Evolutionary conservation across 2,329 filamentous ascomycete species (phyloP).

Genomic region (Penicillium thymicola): DNA sequence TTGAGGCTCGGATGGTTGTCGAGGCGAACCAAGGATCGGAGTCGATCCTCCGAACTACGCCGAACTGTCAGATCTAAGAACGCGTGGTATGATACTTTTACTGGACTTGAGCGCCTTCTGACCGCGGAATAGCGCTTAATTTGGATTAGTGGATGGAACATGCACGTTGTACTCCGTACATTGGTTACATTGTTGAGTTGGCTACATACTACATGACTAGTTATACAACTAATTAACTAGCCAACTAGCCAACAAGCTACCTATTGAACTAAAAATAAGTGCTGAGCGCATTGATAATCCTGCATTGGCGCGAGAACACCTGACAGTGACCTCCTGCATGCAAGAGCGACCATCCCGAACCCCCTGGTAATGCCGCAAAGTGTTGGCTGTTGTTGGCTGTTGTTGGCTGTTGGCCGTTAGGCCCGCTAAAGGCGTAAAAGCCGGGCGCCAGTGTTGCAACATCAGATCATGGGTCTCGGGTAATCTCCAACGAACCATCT

Average conservation of each 20-base stretch:
- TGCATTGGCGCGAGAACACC: constrained; percentile 5
- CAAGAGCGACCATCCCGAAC: background rate
- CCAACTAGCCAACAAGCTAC: too few relatives aligned
- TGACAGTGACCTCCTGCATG: constrained; percentile 1
- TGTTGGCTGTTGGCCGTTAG: background rate
- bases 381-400: background rate
- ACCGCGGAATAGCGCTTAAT: background rate
- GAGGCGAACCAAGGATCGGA: constrained; percentile 2
- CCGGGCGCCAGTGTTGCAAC: constrained; percentile 3
- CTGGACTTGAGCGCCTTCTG: background rate
- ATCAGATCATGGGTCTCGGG: constrained; percentile 3
- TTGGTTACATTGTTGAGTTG: background rate
- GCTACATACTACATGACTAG: background rate
- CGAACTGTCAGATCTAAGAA: constrained; percentile 3
- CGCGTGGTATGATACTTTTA: background rate
- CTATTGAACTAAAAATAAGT: background rate
- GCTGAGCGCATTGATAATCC: background rate
- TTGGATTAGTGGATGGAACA: background rate
- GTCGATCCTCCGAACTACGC: constrained; percentile 8
- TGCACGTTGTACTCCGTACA: background rate
- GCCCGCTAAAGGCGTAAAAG: background rate
- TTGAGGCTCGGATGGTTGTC: constrained; percentile 1
- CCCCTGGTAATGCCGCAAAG: background rate
- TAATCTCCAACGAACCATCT: background rate
- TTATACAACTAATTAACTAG: background rate